Evolutionary conservation across 2,329 filamentous ascomycete genomes (phyloP).

Genomic region (Sporothrix curviconia): DNA sequence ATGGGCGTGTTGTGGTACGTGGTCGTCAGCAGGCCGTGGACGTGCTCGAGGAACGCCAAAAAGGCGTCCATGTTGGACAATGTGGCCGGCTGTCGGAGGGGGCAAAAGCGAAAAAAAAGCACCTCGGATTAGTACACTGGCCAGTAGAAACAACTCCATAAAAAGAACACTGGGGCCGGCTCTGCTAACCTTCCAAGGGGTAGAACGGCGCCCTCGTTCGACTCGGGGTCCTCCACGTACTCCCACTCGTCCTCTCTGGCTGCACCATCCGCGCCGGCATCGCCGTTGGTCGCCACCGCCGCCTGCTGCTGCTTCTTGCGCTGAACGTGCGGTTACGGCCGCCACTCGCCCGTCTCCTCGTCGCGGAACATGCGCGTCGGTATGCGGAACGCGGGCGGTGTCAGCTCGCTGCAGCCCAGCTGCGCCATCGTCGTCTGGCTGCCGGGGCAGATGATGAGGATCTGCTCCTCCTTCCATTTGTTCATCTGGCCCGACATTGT

Average conservation of each 20-base stretch:
- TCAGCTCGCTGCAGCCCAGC: conserved; percentile 84
- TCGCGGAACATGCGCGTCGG: conserved; percentile 94
- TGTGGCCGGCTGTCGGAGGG: conserved; percentile 56
- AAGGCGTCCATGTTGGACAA: conserved; percentile 89
- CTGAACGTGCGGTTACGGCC: conserved; percentile 71
- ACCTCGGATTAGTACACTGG: not conserved
- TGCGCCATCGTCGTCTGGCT: conserved; percentile 88
- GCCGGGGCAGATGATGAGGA: conserved; percentile 69
- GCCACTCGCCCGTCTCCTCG: conserved; percentile 66
- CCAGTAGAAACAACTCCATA: conserved; percentile 5
- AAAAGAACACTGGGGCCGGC: too few species aligned
- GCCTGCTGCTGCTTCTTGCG: conserved; percentile 41
- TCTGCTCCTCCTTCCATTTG: conserved; percentile 59
- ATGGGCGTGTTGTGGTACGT: conserved; percentile 96
- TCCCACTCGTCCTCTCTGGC: conserved; percentile 53
- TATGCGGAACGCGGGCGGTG: conserved; percentile 78
- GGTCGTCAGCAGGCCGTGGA: conserved; percentile 81
- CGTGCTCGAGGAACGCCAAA: conserved; percentile 85
- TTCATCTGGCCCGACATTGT: conserved; percentile 49
- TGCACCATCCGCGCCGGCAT: conserved; percentile 32
- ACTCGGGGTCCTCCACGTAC: conserved; percentile 83
- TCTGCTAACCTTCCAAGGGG: conserved; percentile 54
- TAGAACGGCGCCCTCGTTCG: conserved; percentile 84
- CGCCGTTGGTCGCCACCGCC: conserved; percentile 10
- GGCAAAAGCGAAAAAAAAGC: too few species aligned